These are phyloP conservation scores for Colletotrichum musae DNA, from an alignment of 2,329 filamentous ascomycete genomes.

Conservation along the genomic window DNA sequence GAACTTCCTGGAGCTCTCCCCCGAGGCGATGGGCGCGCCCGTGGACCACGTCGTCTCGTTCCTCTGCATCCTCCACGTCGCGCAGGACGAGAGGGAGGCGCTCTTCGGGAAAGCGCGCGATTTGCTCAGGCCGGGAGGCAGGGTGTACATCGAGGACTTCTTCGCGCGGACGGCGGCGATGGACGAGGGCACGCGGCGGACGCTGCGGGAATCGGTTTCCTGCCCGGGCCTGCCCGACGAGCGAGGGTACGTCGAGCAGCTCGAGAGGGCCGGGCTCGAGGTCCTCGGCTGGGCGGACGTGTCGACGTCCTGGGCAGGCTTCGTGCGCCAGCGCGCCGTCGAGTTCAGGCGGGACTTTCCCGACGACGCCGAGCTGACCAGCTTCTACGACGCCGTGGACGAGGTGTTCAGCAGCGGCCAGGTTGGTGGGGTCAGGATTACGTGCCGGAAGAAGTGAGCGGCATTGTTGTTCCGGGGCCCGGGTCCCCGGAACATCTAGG, in stretches of 20 bases:
- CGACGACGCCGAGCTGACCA: conserved; percentile 30
- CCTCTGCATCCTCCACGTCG: conserved; percentile 44
- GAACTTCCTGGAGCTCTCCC: conserved; percentile 38
- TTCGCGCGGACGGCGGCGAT: conserved; percentile 32
- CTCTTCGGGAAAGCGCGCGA: conserved; percentile 40
- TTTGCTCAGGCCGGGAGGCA: conserved; percentile 36
- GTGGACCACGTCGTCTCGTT: conserved; percentile 44
- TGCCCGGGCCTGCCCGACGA: conserved; percentile 41
- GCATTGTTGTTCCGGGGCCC: not conserved
- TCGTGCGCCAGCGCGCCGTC: conserved; percentile 40
- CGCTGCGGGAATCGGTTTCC: conserved; percentile 39
- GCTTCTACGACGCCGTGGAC: conserved; percentile 41
- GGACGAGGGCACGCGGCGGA: conserved; percentile 10
- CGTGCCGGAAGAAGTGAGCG: conserved; percentile 25
- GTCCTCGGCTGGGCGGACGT: conserved; percentile 40
- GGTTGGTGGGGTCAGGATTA: conserved; percentile 41
- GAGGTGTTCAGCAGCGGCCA: conserved; percentile 35
- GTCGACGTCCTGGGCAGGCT: conserved; percentile 40
- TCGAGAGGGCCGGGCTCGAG: conserved; percentile 41
- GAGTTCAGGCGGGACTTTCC: conserved; percentile 30
- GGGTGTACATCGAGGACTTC: conserved; percentile 44
- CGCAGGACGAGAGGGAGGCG: conserved; percentile 28
- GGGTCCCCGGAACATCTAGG: not conserved
- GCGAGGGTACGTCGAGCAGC: conserved; percentile 34
- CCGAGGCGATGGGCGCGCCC: conserved; percentile 7